phyloP scores from a whole-genome alignment of 495 filamentous ascomycete species.

The Trichoderma virens region DNA sequence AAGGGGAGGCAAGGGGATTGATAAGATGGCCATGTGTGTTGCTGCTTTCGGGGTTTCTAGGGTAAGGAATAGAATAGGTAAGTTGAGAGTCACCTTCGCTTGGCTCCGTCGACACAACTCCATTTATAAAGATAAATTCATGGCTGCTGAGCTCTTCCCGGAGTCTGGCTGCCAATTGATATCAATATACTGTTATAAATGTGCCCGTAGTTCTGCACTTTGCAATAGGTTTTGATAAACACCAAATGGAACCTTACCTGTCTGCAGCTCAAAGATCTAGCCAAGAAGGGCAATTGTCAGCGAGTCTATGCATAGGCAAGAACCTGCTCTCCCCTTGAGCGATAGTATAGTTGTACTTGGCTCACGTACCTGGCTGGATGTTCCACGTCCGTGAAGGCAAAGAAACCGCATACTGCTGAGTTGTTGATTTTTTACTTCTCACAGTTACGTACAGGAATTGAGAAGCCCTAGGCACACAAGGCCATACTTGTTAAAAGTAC shows the following conservation, averaged over 20 bases:
- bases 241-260: background rate
- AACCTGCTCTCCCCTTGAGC: background rate
- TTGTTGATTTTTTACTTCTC: background rate
- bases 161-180: background rate
- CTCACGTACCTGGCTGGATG: conserved; percentile 20
- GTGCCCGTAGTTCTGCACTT: background rate
- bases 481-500: background rate
- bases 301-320: background rate
- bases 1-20: too few species aligned
- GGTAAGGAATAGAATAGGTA: background rate
- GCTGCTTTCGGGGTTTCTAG: background rate
- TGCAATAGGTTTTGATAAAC: background rate
- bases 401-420: conserved; percentile 14
- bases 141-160: conserved; percentile 16
- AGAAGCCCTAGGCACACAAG: background rate
- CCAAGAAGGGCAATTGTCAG: conserved; percentile 11
- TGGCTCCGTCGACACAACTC: conserved; percentile 19
- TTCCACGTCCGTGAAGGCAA: conserved; percentile 19
- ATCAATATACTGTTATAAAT: background rate
- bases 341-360: too few species aligned
- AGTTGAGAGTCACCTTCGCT: background rate
- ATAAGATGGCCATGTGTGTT: background rate
- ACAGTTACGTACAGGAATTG: background rate
- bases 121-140: conserved; percentile 23
- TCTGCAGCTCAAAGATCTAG: conserved; percentile 14